Percentiles rank a stretch among this genome's conserved stretches.
These are phyloP conservation scores for Alternaria sp. DNA, from an alignment of 2,329 filamentous ascomycete genomes.

Conservation along the genomic window DNA sequence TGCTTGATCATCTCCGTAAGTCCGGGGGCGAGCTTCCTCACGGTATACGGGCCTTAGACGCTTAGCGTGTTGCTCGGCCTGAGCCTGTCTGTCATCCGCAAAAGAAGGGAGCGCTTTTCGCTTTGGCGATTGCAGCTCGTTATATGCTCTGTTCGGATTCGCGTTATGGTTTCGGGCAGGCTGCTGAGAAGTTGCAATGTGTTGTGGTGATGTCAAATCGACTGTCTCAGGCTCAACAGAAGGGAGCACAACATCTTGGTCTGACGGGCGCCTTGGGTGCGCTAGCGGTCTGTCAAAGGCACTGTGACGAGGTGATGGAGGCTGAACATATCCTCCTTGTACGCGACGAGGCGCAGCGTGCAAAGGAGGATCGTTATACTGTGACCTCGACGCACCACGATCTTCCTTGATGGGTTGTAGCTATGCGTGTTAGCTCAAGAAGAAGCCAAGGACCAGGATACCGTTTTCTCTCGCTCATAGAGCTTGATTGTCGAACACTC, in stretches of 20 bases:
- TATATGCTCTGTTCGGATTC: constrained; percentile 9
- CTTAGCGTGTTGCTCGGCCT: constrained; percentile 15
- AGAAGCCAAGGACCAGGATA: constrained; percentile 6
- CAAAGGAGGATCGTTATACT: constrained; percentile 19
- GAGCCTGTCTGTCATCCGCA: constrained; percentile 11
- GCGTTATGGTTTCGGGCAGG: constrained; percentile 11
- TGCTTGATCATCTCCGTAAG: constrained; percentile 1
- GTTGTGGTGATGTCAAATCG: constrained; percentile 26
- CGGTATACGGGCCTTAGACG: constrained; percentile 20
- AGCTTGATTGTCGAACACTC: constrained; percentile 31
- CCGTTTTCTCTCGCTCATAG: constrained; percentile 18
- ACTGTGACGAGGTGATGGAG: constrained; percentile 18
- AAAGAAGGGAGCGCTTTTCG: constrained; percentile 22
- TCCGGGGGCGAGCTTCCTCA: constrained; percentile 11
- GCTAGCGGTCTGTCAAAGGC: constrained; percentile 21
- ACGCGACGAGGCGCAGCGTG: constrained; percentile 15
- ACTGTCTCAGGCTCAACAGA: constrained; percentile 42
- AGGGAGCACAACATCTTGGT: constrained; percentile 42
- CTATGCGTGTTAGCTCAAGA: constrained; percentile 34
- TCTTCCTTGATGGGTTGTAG: constrained; percentile 37
- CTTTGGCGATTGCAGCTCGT: constrained; percentile 21
- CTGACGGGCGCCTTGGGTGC: constrained; percentile 31
- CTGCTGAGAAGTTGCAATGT: constrained; percentile 5
- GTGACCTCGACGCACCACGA: constrained; percentile 15
- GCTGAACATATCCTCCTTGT: constrained; percentile 19